Base-by-base conservation (phyloP, 1,284 basidiomycete species). In the Pyrrhoderma lamaoense region DNA sequence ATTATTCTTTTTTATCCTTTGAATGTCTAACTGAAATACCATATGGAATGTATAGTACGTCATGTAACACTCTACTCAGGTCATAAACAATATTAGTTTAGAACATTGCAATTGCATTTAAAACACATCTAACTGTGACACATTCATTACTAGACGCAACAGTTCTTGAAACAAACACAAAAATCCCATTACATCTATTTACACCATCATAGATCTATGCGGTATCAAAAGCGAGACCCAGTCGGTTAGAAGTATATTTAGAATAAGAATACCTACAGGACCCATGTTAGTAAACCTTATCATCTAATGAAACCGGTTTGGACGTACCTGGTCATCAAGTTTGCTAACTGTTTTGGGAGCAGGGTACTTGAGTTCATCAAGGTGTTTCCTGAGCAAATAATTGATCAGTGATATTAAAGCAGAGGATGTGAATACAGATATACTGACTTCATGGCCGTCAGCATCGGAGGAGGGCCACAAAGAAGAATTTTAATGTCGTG, bases 381-480 rank as follows among this genome's bases (percentile, higher is more conserved):
- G 79, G 66, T 95, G 85, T 76, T 88, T 93, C 76, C 89, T 92
- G 57, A 21, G 9, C 8, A 52, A 45, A 35, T 16, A 36, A 11
- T 23, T 58, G 44, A 55, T 49, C n/a, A n/a, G n/a, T 52, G 43
- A 35, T 14, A 45, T 42, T 38, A 45, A 46, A 16, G 11, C 34
- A 34, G 3, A n/a, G n/a, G 2, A 37, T 8, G 45, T 45, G 13
- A n/a, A n/a, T n/a, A n/a, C n/a, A n/a, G n/a, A 37, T n/a, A 14
- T 21, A 73, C 84, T 68, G 63, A 90, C 89, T 97, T 97, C 93
- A 98, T 97, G 43, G 93, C 95, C 49, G 74, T 77, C 66, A 96
- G 85, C 95, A 98, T 98, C 7, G 94, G 62, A 19, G 94, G 93
- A 53, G 95, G 95, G 46, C 85, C 92, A 68, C 91, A 95, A 66